phyloP scores from a whole-genome alignment of 1,139 yeast genomes.

The Blastobotrys elegans region DNA sequence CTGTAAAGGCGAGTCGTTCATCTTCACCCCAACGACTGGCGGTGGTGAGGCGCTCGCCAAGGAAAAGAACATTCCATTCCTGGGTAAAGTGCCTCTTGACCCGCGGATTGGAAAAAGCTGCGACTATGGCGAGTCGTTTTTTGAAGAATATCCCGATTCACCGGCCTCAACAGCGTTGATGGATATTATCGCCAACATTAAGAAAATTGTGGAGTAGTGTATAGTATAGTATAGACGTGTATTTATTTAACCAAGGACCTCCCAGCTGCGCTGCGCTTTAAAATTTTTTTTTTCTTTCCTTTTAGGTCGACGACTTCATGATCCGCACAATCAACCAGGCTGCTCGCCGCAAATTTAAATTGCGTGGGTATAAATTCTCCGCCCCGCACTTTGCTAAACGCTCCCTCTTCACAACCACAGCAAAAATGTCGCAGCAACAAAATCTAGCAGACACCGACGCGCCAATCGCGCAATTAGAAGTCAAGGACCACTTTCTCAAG shows the following conservation, averaged over 20 bases:
- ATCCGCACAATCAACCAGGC: not conserved
- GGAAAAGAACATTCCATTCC: conserved; percentile 68
- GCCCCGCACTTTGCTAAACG: conserved; percentile 5
- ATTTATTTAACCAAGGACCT: no score
- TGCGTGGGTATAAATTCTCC: not conserved
- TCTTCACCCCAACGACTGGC: conserved; percentile 93
- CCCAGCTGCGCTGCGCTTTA: no score
- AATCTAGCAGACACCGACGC: conserved; percentile 45
- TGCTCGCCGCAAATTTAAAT: not conserved
- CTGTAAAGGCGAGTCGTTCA: conserved; percentile 85
- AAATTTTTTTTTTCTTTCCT: not conserved
- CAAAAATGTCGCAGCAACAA: conserved; percentile 9
- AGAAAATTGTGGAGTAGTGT: conserved; percentile 13
- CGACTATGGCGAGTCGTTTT: conserved; percentile 81
- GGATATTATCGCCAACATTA: conserved; percentile 53
- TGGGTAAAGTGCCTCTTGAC: conserved; percentile 93
- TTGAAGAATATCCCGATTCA: conserved; percentile 77
- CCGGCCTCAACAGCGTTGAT: conserved; percentile 88
- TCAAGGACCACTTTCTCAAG: conserved; percentile 43
- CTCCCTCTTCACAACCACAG: conserved; percentile 3
- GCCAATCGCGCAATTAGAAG: conserved; percentile 36
- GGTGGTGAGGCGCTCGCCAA: conserved; percentile 84
- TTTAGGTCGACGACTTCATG: not conserved
- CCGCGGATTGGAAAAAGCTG: conserved; percentile 90
- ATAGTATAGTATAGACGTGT: no score